A percentile compares a stretch with the other conserved stretches of the same genome.
Evolutionary conservation across 495 filamentous ascomycete genomes (phyloP).

Genomic region (Trichoderma reesei): DNA sequence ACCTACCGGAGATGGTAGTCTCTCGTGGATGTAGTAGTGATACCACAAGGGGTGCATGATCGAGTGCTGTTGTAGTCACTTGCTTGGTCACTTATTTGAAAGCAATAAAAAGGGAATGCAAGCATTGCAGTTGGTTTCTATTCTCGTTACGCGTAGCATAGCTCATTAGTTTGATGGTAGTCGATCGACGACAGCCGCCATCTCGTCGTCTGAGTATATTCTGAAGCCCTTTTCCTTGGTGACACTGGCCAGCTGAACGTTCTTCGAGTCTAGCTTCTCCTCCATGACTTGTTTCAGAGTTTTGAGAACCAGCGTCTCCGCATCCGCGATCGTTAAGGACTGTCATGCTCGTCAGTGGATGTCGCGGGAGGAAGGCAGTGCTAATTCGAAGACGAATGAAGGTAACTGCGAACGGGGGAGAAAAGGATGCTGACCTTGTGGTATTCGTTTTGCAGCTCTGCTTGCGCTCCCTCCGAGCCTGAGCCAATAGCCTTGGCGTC

Average conservation of each 20-base stretch:
- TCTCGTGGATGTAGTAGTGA: background rate
- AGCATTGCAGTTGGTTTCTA: background rate
- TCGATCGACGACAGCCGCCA: conserved; percentile 79
- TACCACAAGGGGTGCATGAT: background rate
- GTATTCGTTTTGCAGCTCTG: conserved; percentile 95
- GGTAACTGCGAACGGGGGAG: background rate
- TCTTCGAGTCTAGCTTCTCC: conserved; percentile 97
- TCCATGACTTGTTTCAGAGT: conserved; percentile 99
- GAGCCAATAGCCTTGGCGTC: conserved; percentile 98
- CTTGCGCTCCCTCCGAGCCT: conserved; percentile 92
- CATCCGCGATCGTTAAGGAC: conserved; percentile 86
- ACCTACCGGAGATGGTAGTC: background rate
- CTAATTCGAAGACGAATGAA: background rate
- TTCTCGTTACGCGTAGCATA: background rate
- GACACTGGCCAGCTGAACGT: conserved; percentile 94
- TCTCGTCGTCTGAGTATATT: conserved; percentile 96
- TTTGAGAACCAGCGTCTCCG: conserved; percentile 91
- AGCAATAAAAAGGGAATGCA: background rate
- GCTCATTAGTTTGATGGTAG: conserved; percentile 42
- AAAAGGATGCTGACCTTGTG: conserved; percentile 52
- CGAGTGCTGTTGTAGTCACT: background rate
- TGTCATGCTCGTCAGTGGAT: conserved; percentile 20
- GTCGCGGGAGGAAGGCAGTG: background rate
- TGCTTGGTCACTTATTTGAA: background rate
- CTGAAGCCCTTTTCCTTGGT: conserved; percentile 96